Base-by-base conservation (phyloP, 148 eudicot species). In the Limonium bicolor region DNA sequence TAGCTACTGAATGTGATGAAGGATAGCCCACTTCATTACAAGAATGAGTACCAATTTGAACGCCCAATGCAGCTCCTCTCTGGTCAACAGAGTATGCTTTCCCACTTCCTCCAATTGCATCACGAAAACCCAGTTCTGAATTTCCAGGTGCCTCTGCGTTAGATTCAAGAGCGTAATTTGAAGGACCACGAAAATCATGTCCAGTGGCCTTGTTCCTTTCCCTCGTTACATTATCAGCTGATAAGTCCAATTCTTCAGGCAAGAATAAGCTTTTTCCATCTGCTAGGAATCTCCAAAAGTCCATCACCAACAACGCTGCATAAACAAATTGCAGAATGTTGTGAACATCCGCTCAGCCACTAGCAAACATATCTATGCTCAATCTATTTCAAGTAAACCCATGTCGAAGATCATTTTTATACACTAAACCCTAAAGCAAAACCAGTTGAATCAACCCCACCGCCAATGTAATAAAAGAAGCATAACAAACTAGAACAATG, bases 251-350 rank as follows among this genome's bases (percentile, higher is more conserved):
- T 14, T 64, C 60, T 14, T 61, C 64, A 40, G 70, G 44, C 40
- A 67, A 58, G 39, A 58, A 59, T 17, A 60, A 28, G 26, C 46
- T 44, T 48, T 42, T 59, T 39, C 24, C 63, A 46, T 55, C 64
- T 55, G 65, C 56, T 35, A 55, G 11, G 51, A 47, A 46, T 36
- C 46, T 57, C 70, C 78, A 69, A 50, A 61, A 62, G 50, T 73
- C 79, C 74, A 73, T 62, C 28, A 48, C 14, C 18, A 6, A 24
- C 20, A 13, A 50, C 50, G 43, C 65, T 61, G 59, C n/a, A n/a
- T n/a, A n/a, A n/a, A n/a, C n/a, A n/a, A n/a, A n/a, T n/a, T n/a
- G n/a, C n/a, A n/a, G n/a, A n/a, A n/a, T n/a, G n/a, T n/a, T n/a
- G n/a, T n/a, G n/a, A n/a, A n/a, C n/a, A n/a, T n/a, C n/a, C n/a